Conservation (phyloP, 306 rosid genomes). For the Rubus parviflorus region DNA sequence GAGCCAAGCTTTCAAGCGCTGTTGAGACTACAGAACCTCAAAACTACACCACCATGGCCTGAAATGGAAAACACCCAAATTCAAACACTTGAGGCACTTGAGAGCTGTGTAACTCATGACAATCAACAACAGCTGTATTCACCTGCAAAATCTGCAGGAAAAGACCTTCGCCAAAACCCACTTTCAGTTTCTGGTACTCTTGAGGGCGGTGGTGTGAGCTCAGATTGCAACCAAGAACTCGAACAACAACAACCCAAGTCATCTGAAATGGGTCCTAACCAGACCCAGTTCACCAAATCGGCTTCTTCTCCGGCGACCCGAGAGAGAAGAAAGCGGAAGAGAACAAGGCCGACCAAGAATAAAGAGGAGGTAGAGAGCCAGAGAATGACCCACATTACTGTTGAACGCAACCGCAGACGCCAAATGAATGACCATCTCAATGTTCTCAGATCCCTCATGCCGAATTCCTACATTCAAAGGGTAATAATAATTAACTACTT, state of each 20-base stretch:
- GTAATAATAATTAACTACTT: conserved; percentile 36
- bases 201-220: conserved; percentile 34
- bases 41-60: conserved; percentile 24
- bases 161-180: conserved; percentile 33
- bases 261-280: conserved; percentile 19
- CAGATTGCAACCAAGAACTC: conserved; percentile 49
- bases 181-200: conserved; percentile 39
- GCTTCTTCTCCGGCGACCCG: conserved; percentile 19
- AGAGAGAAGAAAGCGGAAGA: conserved; percentile 76
- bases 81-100: conserved; percentile 45
- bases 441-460: conserved; percentile 89
- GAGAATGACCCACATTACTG: conserved; percentile 94
- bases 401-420: conserved; percentile 85
- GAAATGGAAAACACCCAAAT: conserved; percentile 40
- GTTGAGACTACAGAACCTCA: conserved; percentile 58
- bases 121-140: conserved; percentile 47
- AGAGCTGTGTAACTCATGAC: conserved; percentile 72
- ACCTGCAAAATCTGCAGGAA: conserved; percentile 66
- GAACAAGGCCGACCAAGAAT: conserved; percentile 71
- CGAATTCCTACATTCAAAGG: conserved; percentile 75
- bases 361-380: conserved; percentile 93
- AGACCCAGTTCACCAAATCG: conserved; percentile 36
- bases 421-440: conserved; percentile 96
- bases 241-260: conserved; percentile 2
- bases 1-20: conserved; percentile 75